These are phyloP conservation scores for California macrophylla DNA, from an alignment of 441 rosid species.

Conservation along the genomic window DNA sequence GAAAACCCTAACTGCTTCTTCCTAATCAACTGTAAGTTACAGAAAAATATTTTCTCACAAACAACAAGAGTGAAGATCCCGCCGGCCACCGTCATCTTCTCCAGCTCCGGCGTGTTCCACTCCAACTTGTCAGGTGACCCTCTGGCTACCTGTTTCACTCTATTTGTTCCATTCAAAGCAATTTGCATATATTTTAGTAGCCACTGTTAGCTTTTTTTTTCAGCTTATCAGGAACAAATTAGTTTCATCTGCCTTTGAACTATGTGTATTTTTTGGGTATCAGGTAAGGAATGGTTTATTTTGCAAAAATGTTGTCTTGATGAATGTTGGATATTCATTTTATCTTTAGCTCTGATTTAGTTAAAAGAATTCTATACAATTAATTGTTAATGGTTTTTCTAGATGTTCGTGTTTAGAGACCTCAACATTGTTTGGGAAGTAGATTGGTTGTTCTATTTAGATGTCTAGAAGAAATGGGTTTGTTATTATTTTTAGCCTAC, in stretches of 20 bases:
- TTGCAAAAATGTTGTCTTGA: neutral
- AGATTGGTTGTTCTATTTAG: no score
- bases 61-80: neutral
- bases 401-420: no score
- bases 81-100: neutral
- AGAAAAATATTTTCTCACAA: neutral
- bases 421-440: no score
- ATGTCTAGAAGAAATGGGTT: neutral
- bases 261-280: neutral
- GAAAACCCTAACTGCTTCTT: neutral
- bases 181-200: neutral
- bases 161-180: neutral
- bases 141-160: neutral
- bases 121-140: neutral
- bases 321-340: neutral
- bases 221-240: neutral
- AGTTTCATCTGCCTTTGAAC: neutral
- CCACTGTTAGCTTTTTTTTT: neutral
- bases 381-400: neutral
- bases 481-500: neutral
- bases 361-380: neutral
- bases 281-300: neutral
- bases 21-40: no score
- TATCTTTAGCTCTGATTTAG: neutral
- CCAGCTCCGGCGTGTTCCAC: neutral